A percentile compares a stretch with the other conserved stretches of the same genome.
Conservation (phyloP, 1,284 basidiomycete genomes). For the Agroathelia rolfsii region DNA sequence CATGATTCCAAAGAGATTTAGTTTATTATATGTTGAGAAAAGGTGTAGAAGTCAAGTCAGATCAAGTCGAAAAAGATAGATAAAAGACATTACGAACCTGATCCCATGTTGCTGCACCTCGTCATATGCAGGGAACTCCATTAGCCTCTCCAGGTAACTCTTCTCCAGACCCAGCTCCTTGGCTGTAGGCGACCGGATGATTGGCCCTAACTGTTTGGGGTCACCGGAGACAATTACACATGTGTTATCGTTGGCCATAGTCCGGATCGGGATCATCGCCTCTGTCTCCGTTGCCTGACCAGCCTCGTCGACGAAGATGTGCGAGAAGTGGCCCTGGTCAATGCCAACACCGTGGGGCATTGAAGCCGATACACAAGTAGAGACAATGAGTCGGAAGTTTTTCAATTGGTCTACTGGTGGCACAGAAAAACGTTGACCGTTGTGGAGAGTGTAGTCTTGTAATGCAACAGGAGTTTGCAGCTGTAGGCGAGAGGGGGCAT, state of each 20-base stretch:
- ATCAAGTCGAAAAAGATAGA: background rate
- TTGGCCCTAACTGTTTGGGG: slow-evolving; percentile 48
- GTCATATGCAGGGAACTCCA: slow-evolving; percentile 36
- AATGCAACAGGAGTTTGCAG: slow-evolving; percentile 22
- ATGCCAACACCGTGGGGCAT: slow-evolving; percentile 39
- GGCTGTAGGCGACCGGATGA: slow-evolving; percentile 39
- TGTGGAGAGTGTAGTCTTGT: slow-evolving; percentile 26
- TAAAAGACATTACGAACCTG: slow-evolving; percentile 25
- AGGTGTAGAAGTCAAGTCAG: slow-evolving; percentile 2
- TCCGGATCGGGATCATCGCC: slow-evolving; percentile 42
- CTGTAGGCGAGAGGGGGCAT: slow-evolving; percentile 30
- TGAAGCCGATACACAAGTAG: slow-evolving; percentile 42
- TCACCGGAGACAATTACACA: slow-evolving; percentile 48
- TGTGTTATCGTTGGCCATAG: slow-evolving; percentile 29
- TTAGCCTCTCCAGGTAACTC: slow-evolving; percentile 43
- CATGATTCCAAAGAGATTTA: background rate
- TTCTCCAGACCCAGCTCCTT: slow-evolving; percentile 31
- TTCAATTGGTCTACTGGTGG: slow-evolving; percentile 26
- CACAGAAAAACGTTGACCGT: slow-evolving; percentile 29
- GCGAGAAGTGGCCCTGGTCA: slow-evolving; percentile 43
- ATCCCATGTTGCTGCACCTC: slow-evolving; percentile 17
- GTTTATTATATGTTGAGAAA: background rate
- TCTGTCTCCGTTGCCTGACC: slow-evolving; percentile 55
- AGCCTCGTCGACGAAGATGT: slow-evolving; percentile 62
- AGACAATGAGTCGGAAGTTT: slow-evolving; percentile 37